Evolutionary conservation across 116 monocot genomes (phyloP).

Genomic region (Zostera marina): DNA sequence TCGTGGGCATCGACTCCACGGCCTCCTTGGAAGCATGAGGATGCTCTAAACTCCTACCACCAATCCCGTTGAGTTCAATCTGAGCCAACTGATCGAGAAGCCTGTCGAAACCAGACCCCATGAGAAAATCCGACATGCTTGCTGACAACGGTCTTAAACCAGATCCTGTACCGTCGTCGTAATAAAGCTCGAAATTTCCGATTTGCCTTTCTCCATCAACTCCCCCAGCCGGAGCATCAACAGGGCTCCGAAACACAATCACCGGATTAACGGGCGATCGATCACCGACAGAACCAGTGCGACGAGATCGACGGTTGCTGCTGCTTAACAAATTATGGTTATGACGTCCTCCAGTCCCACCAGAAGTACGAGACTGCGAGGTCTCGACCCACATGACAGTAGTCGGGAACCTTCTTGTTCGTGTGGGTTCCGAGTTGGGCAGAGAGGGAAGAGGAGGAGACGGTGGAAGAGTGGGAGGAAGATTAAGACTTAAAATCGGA

Average conservation of each 20-base stretch:
- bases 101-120: slow-evolving; percentile 69
- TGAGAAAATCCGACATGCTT: slow-evolving; percentile 66
- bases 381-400: slow-evolving; percentile 12
- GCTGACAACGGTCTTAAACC: slow-evolving; percentile 58
- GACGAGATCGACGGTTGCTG: slow-evolving; percentile 16
- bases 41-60: slow-evolving; percentile 17
- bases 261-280: slow-evolving; percentile 77
- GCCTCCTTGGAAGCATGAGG: slow-evolving; percentile 65
- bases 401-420: slow-evolving; percentile 4
- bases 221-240: slow-evolving; percentile 1
- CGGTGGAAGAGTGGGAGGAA: not conserved
- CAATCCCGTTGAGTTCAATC: slow-evolving; percentile 30
- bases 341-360: not conserved
- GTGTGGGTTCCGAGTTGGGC: not conserved
- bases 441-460: not conserved
- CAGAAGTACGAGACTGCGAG: not conserved
- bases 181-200: slow-evolving; percentile 51
- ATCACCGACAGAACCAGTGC: slow-evolving; percentile 18
- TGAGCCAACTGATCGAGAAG: slow-evolving; percentile 58
- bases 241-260: slow-evolving; percentile 53
- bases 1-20: slow-evolving; percentile 69
- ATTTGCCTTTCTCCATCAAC: slow-evolving; percentile 1
- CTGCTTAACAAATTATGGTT: not conserved
- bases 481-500: slow-evolving; percentile 3
- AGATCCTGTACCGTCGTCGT: slow-evolving; percentile 65